Evolutionary conservation across 2,329 filamentous ascomycete species (phyloP).

Genomic region (Penicillium sp.): DNA sequence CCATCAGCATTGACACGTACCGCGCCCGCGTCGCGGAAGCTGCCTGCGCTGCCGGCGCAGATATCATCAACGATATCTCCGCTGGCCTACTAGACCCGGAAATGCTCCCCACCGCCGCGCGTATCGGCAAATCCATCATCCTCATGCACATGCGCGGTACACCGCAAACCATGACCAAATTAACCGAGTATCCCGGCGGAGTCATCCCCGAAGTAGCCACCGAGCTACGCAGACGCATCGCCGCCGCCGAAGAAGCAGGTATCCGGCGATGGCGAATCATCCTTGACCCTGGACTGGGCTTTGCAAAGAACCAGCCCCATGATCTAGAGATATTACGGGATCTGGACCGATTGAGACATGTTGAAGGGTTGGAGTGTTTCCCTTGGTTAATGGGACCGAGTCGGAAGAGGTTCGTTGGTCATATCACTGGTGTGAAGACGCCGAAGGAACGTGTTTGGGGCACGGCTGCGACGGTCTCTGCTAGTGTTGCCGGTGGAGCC

Average conservation of each 20-base stretch:
- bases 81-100: conserved; percentile 76
- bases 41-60: conserved; percentile 77
- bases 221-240: conserved; percentile 74
- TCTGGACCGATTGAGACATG: conserved; percentile 64
- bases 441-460: conserved; percentile 78
- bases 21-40: conserved; percentile 79
- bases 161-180: conserved; percentile 76
- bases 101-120: conserved; percentile 83
- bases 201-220: conserved; percentile 68
- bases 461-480: conserved; percentile 85
- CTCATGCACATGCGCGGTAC: conserved; percentile 95
- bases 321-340: conserved; percentile 80
- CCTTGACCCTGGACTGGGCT: conserved; percentile 91
- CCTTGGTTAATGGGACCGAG: conserved; percentile 92
- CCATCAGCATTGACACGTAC: conserved; percentile 92
- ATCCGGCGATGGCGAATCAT: conserved; percentile 93
- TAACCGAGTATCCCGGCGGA: conserved; percentile 72
- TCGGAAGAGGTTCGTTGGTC: conserved; percentile 87
- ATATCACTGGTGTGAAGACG: conserved; percentile 75
- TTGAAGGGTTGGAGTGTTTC: conserved; percentile 59
- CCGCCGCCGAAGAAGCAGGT: conserved; percentile 78
- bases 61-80: conserved; percentile 95
- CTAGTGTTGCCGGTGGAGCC: conserved; percentile 83
- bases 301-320: conserved; percentile 82
- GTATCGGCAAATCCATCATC: conserved; percentile 76